Evolutionary conservation across 23 red algal genomes (phyloP).

Genomic region (Gracilaria caudata): DNA sequence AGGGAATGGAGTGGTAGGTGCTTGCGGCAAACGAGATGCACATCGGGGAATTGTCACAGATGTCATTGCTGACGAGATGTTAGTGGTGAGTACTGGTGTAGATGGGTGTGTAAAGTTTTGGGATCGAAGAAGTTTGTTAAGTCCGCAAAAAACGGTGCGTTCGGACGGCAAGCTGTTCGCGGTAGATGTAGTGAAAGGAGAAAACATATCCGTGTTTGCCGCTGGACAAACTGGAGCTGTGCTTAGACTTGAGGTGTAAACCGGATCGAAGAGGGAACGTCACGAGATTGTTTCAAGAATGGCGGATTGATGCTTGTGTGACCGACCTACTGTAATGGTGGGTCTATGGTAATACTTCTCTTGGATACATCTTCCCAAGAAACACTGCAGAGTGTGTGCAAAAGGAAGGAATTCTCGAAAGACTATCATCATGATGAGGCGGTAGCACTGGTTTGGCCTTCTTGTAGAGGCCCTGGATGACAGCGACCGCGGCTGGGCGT

Average conservation of each 20-base stretch:
- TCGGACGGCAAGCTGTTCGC: constrained; percentile 25
- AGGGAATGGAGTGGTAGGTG: constrained; percentile 57
- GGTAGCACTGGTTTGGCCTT: neutral
- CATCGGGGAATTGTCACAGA: constrained; percentile 67
- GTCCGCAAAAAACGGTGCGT: constrained; percentile 42
- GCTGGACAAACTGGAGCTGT: constrained; percentile 6
- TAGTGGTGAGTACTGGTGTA: constrained; percentile 47
- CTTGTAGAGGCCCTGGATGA: neutral
- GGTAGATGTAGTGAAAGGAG: constrained; percentile 12
- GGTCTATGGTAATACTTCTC: no score
- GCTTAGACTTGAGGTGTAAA: neutral
- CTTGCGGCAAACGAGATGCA: constrained; percentile 39
- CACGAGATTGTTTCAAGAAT: neutral
- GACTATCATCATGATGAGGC: neutral
- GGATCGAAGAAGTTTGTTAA: constrained; percentile 52
- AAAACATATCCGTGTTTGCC: neutral
- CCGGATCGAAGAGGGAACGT: neutral
- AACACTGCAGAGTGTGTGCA: neutral
- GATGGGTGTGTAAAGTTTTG: constrained; percentile 68
- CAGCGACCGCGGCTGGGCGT: neutral
- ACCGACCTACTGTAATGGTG: no score
- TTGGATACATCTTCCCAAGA: no score
- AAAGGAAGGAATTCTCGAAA: neutral
- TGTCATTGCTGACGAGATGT: neutral
- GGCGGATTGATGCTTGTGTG: no score